These are phyloP conservation scores for Fusarium penzigii DNA, from an alignment of 2,329 filamentous ascomycete genomes.

Conservation along the genomic window DNA sequence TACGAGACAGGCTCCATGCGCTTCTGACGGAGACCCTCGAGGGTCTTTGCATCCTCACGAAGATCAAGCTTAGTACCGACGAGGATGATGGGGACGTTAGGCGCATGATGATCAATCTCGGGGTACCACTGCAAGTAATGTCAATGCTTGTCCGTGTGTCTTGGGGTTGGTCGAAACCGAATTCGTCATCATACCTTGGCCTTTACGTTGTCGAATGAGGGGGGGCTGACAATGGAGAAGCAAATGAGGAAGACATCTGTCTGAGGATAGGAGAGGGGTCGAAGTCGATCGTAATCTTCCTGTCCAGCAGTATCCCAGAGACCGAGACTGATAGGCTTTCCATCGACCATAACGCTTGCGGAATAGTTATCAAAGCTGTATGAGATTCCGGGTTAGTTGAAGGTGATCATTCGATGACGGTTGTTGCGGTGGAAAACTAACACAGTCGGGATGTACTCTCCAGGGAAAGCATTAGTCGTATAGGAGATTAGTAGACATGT, in stretches of 20 bases:
- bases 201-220: constrained; percentile 98
- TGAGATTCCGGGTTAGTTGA: constrained; percentile 12
- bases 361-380: constrained; percentile 97
- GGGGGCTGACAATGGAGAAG: constrained; percentile 96
- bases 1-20: constrained; percentile 97
- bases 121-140: constrained; percentile 75
- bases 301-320: constrained; percentile 99
- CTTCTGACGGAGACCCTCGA: constrained; percentile 82
- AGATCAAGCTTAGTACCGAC: constrained; percentile 97
- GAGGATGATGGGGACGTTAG: constrained; percentile 92
- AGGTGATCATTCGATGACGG: not conserved
- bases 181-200: constrained; percentile 72
- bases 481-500: constrained; percentile 99
- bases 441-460: constrained; percentile 99
- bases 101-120: constrained; percentile 95
- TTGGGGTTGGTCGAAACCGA: not conserved
- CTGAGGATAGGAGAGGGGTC: constrained; percentile 95
- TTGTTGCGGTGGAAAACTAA: constrained; percentile 48
- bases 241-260: constrained; percentile 98
- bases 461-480: constrained; percentile 99
- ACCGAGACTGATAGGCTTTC: constrained; percentile 94
- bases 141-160: not conserved
- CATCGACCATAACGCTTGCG: constrained; percentile 98
- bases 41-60: constrained; percentile 81
- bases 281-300: constrained; percentile 95